Evolutionary conservation across 805 yeast genomes (phyloP), one percentile per base, ranked within the genome.

Genomic region (Pichia nanzhaoensis): DNA sequence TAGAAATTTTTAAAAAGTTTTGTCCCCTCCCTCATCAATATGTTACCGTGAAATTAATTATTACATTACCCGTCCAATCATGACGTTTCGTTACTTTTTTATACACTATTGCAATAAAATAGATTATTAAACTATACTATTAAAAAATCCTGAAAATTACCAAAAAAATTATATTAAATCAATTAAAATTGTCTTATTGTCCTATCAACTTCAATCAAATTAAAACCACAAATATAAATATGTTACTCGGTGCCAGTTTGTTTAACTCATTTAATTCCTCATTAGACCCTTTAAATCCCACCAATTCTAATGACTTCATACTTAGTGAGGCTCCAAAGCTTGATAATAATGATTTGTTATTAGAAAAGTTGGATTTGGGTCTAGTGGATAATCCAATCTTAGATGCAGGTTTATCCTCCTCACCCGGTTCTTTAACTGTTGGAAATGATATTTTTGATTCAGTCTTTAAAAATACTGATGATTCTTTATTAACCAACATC

Each of bases 381-480:
- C 34, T 46, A n/a, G 28, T 36, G 12, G 13, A 34, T 20, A n/a
- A 16, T 34, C 33, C 34, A 24, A 27, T 17, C 24, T 17, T 34
- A 30, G 16, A n/a, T 37, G 56, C 68, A 12, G 34, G 14, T 16
- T 13, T 24, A 24, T 24, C 28, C 6, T 24, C 28, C 10, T 10
- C 14, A 16, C 7, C 28, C 22, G 67, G 81, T 42, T 80, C 82
- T 10, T 61, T 76, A 49, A 71, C 74, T 51, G 67, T 81, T 55
- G 78, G 75, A 55, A 64, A 75, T 13, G 68, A 73, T 41, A 72
- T 76, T 27, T 58, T 77, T 53, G 76, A 75, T 42, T 73, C 80
- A 13, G 75, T 75, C 32, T 75, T 77, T 54, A 63, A 69, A 32
- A 41, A 41, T 9, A 17, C 55, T 53, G 81, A 88, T 87, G 77